These are phyloP conservation scores for Candida xyloterini DNA, from an alignment of 805 yeast species.

Conservation along the genomic window DNA sequence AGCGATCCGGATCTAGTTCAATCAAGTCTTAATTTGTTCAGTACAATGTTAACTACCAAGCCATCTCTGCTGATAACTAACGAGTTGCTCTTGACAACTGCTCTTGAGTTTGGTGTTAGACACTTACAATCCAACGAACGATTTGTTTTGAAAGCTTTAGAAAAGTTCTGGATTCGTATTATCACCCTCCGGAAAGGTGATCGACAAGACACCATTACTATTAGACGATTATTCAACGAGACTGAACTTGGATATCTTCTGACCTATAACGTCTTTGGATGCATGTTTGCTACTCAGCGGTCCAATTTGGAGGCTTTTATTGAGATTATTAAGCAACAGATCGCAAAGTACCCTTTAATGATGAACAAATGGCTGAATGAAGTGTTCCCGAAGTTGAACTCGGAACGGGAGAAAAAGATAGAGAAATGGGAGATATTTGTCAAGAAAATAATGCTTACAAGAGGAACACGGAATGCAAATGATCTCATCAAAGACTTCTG, in stretches of 20 bases:
- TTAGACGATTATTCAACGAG: constrained; percentile 27
- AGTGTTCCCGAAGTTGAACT: constrained; percentile 29
- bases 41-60: constrained; percentile 44
- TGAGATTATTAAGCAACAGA: constrained; percentile 44
- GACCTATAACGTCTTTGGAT: constrained; percentile 38
- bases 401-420: constrained; percentile 27
- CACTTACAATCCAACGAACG: constrained; percentile 49
- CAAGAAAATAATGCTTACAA: constrained; percentile 55
- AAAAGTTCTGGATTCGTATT: constrained; percentile 53
- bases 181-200: constrained; percentile 44
- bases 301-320: constrained; percentile 60
- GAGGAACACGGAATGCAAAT: constrained; percentile 63
- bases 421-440: constrained; percentile 42
- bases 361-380: constrained; percentile 47
- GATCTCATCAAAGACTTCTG: constrained; percentile 59
- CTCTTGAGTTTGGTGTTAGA: constrained; percentile 36
- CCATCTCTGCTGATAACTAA: constrained; percentile 46
- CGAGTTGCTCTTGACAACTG: constrained; percentile 16
- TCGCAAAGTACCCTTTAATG: constrained; percentile 35
- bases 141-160: constrained; percentile 50
- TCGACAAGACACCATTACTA: constrained; percentile 35
- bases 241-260: constrained; percentile 31
- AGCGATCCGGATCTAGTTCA: constrained; percentile 61
- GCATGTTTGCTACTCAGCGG: constrained; percentile 50
- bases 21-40: constrained; percentile 47